A percentile compares a stretch with the other conserved stretches of the same genome.
Conservation (phyloP, 2,329 filamentous ascomycete species). For the Amphichorda felina region DNA sequence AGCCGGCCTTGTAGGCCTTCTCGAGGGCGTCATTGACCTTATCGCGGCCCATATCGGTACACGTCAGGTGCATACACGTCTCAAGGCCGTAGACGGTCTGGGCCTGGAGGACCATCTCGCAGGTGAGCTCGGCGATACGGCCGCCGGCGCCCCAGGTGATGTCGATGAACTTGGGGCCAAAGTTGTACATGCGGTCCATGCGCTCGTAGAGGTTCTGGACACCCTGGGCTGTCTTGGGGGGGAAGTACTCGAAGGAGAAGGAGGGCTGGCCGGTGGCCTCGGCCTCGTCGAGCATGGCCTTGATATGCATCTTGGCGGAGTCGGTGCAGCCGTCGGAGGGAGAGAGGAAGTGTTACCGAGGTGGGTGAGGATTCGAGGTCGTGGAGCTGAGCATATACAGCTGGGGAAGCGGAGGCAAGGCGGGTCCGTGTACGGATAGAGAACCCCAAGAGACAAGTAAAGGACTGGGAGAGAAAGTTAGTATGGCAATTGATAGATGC, state of each 20-base stretch:
- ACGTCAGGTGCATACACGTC: conserved; percentile 98
- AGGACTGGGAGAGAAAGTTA: too few relatives aligned
- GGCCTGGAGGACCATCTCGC: conserved; percentile 93
- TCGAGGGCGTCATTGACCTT: conserved; percentile 84
- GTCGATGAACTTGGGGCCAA: conserved; percentile 93
- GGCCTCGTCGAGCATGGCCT: conserved; percentile 76
- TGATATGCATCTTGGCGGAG: conserved; percentile 73
- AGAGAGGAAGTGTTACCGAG: background rate
- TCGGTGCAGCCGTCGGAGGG: background rate
- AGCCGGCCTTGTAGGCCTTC: conserved; percentile 86
- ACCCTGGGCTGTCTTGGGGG: conserved; percentile 92
- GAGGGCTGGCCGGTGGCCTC: conserved; percentile 69
- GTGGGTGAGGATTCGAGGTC: background rate
- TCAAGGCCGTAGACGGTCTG: conserved; percentile 93
- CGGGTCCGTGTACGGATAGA: background rate
- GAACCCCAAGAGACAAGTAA: background rate
- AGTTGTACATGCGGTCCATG: conserved; percentile 96
- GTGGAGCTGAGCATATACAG: too few relatives aligned
- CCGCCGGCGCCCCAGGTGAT: conserved; percentile 98
- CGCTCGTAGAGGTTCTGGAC: conserved; percentile 99
- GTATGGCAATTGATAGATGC: too few relatives aligned
- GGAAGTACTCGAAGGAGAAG: conserved; percentile 99
- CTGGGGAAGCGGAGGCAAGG: background rate
- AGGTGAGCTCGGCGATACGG: conserved; percentile 79
- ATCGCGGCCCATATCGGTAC: conserved; percentile 91